Evolutionary conservation across 2,329 filamentous ascomycete genomes (phyloP), one percentile per base, ranked within the genome.

Genomic region (Epicoccum nigrum): DNA sequence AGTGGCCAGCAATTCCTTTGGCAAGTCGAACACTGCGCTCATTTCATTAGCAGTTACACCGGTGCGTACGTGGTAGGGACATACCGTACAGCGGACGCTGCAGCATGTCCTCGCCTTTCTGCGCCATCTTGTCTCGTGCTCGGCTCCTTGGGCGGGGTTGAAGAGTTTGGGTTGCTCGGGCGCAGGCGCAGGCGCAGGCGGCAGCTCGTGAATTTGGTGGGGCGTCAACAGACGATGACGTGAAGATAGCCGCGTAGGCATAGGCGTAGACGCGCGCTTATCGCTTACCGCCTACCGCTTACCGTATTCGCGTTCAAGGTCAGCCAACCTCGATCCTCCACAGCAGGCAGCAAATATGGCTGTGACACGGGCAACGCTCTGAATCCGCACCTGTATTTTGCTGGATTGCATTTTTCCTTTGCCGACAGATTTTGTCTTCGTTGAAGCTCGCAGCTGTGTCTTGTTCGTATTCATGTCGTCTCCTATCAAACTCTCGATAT

Each of bases 21-120:
- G 90, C 19, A 97, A 83, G 71, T 95, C 88, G 73, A 92, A 97
- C 50, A 93, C 89, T 92, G 69, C 52, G 39, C 11, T 8, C 8
- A 39, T 69, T 12, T 8, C 8, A 39, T 69, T 42, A 70, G 58
- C 40, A 19, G 15, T 19, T 2, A 28, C n/a, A 9, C 12, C 6
- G 12, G 34, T n/a, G 7, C 16, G n/a, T 8, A 12, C 7, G 17
- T n/a, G 27, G n/a, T 7, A 32, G 9, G 3, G 6, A 23, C 49
- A 15, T 63, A 74, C 72, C 69, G 48, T 75, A 75, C 15, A 75
- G 69, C 25, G 72, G 72, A 28, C 70, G 66, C 58, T 74, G 68
- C 15, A 74, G 56, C 13, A 75, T 40, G 33, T 68, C 53, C 2
- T 69, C 65, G 33, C 52, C 58, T 35, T 68, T 69, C 37, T 68